Percentiles rank a stretch among this genome's conserved stretches.
phyloP scores from a whole-genome alignment of 306 rosid species.

The Cucurbita ficifolia region DNA sequence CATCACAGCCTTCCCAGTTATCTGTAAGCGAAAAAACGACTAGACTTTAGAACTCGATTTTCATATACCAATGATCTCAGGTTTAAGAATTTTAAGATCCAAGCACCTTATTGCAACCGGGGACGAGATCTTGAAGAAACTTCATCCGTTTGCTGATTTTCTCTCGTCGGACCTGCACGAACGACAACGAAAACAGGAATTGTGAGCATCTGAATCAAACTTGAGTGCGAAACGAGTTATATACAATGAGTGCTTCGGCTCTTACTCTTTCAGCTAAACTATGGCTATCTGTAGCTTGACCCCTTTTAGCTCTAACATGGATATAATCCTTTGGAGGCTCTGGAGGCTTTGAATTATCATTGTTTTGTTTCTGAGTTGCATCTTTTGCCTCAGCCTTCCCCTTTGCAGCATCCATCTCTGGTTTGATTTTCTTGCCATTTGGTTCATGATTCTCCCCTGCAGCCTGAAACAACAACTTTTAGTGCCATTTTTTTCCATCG shows the following conservation, averaged over 20 bases:
- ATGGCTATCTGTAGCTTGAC: slow-evolving; percentile 95
- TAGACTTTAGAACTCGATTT: slow-evolving; percentile 1
- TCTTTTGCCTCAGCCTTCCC: slow-evolving; percentile 16
- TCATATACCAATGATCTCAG: background rate
- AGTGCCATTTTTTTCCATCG: background rate
- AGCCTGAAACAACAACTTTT: slow-evolving; percentile 10
- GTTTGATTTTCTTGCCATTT: slow-evolving; percentile 30
- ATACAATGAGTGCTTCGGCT: background rate
- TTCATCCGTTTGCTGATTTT: slow-evolving; percentile 92
- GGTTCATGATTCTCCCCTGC: slow-evolving; percentile 18
- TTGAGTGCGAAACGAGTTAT: background rate
- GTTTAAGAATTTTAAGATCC: background rate
- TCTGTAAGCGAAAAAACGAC: slow-evolving; percentile 22
- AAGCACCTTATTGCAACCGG: slow-evolving; percentile 84
- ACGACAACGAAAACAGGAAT: background rate
- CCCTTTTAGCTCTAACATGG: slow-evolving; percentile 89
- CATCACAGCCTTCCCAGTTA: slow-evolving; percentile 89
- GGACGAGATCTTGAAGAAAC: slow-evolving; percentile 87
- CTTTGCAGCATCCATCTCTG: slow-evolving; percentile 21
- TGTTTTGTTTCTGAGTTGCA: slow-evolving; percentile 19
- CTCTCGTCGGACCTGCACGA: slow-evolving; percentile 72
- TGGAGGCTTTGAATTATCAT: slow-evolving; percentile 30
- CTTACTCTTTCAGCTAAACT: slow-evolving; percentile 88
- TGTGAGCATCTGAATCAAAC: background rate
- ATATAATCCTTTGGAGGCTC: slow-evolving; percentile 85